phyloP scores from a whole-genome alignment of 768 basidiomycete species.

The Suillus fuscotomentosus region DNA sequence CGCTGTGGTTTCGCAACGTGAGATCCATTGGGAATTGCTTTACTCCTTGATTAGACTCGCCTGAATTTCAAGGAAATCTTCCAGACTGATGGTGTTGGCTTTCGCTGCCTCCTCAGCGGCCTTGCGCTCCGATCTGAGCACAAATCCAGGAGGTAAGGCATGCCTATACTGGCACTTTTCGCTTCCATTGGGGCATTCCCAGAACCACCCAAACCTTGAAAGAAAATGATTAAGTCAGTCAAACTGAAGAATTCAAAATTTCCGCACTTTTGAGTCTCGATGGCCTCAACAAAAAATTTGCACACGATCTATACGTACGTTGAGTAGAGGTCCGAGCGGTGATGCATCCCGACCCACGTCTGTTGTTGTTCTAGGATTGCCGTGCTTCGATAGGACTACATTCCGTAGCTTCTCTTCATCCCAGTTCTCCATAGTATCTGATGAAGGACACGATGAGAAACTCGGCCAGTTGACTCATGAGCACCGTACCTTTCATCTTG shows the following conservation, averaged over 20 bases:
- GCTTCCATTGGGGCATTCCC: slow-evolving; percentile 84
- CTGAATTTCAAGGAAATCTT: slow-evolving; percentile 98
- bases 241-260: background rate
- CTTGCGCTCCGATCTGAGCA: slow-evolving; percentile 92
- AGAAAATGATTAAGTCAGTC: background rate
- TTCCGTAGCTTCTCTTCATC: slow-evolving; percentile 88
- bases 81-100: slow-evolving; percentile 84
- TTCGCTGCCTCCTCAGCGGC: slow-evolving; percentile 89
- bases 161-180: slow-evolving; percentile 92
- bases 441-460: slow-evolving; percentile 4
- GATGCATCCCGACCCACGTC: slow-evolving; percentile 55
- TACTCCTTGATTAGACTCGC: slow-evolving; percentile 40
- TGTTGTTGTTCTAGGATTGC: slow-evolving; percentile 89
- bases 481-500: slow-evolving; percentile 60
- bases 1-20: slow-evolving; percentile 47
- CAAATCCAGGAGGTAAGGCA: slow-evolving; percentile 93
- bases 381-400: slow-evolving; percentile 86
- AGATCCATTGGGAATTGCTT: background rate
- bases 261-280: slow-evolving; percentile 79
- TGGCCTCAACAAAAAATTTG: slow-evolving; percentile 95
- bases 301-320: slow-evolving; percentile 77
- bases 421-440: slow-evolving; percentile 98
- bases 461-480: background rate
- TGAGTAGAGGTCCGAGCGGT: slow-evolving; percentile 3
- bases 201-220: slow-evolving; percentile 87